phyloP scores from a whole-genome alignment of 2,329 filamentous ascomycete species.

The Colletotrichum shisoi region DNA sequence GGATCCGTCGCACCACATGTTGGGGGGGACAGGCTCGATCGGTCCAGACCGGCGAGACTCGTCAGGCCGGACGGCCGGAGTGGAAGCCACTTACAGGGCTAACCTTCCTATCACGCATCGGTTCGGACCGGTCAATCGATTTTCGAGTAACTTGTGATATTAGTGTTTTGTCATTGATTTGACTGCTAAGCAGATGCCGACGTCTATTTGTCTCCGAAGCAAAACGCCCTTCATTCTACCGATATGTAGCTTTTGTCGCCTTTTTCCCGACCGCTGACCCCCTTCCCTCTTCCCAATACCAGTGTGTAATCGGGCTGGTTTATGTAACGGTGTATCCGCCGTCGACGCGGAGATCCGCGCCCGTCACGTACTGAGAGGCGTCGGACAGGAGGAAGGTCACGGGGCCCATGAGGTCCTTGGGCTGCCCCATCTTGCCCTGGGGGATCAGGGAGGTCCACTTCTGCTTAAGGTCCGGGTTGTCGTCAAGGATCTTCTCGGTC shows the following conservation, averaged over 20 bases:
- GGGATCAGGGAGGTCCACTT: constrained; percentile 95
- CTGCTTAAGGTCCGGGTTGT: constrained; percentile 87
- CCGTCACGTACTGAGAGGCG: constrained; percentile 74
- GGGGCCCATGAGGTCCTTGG: constrained; percentile 91
- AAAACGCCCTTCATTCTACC: constrained; percentile 4
- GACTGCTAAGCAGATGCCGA: background rate
- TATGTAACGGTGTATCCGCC: constrained; percentile 88
- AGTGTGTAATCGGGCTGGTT: background rate
- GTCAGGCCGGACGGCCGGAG: background rate
- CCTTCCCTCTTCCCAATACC: background rate
- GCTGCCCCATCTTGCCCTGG: constrained; percentile 89
- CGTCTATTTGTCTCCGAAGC: background rate
- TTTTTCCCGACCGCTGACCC: background rate
- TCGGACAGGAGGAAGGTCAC: constrained; percentile 87
- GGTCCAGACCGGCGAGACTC: background rate
- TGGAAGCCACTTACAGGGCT: background rate
- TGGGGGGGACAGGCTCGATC: background rate
- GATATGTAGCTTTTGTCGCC: constrained; percentile 3
- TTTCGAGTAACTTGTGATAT: background rate
- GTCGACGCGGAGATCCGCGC: constrained; percentile 82
- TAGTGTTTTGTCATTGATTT: background rate
- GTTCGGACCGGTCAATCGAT: background rate
- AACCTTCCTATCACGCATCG: background rate
- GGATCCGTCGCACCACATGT: background rate
- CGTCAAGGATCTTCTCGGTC: constrained; percentile 91